A percentile compares a stretch with the other conserved stretches of the same genome.
phyloP scores from a whole-genome alignment of 2,329 filamentous ascomycete genomes.

The Pseudopyrenochaeta lycopersici region DNA sequence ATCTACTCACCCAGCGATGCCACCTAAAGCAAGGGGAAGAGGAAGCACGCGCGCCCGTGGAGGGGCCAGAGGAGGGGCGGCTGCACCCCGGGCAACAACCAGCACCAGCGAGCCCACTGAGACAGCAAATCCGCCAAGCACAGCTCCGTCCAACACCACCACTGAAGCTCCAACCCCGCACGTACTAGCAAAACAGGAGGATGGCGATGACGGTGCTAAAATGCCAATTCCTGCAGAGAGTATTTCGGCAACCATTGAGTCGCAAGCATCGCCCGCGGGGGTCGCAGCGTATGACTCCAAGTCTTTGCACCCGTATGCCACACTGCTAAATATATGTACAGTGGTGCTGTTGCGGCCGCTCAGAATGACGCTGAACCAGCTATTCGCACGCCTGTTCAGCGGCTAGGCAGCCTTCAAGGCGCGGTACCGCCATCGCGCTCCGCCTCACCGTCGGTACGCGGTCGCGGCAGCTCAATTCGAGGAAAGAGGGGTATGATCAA shows the following conservation, averaged over 20 bases:
- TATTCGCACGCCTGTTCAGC: conserved; percentile 31
- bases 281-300: conserved; percentile 18
- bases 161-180: conserved; percentile 12
- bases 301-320: not conserved
- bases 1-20: conserved; percentile 31
- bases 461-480: conserved; percentile 31
- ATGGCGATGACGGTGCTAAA: conserved; percentile 22
- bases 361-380: conserved; percentile 27
- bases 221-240: conserved; percentile 17
- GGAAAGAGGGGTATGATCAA: conserved; percentile 43
- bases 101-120: conserved; percentile 19
- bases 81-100: conserved; percentile 16
- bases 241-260: conserved; percentile 20
- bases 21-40: conserved; percentile 41
- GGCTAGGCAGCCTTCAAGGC: conserved; percentile 40
- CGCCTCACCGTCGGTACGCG: conserved; percentile 38
- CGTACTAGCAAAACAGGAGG: conserved; percentile 32
- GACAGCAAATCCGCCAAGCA: conserved; percentile 23
- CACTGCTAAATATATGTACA: conserved; percentile 5
- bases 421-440: conserved; percentile 39
- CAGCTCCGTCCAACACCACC: conserved; percentile 13
- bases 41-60: conserved; percentile 32
- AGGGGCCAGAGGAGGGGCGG: conserved; percentile 27
- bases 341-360: conserved; percentile 24
- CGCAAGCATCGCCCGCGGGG: conserved; percentile 16